These are phyloP conservation scores for Arctium lappa DNA, from an alignment of 129 eudicot species.

Conservation along the genomic window DNA sequence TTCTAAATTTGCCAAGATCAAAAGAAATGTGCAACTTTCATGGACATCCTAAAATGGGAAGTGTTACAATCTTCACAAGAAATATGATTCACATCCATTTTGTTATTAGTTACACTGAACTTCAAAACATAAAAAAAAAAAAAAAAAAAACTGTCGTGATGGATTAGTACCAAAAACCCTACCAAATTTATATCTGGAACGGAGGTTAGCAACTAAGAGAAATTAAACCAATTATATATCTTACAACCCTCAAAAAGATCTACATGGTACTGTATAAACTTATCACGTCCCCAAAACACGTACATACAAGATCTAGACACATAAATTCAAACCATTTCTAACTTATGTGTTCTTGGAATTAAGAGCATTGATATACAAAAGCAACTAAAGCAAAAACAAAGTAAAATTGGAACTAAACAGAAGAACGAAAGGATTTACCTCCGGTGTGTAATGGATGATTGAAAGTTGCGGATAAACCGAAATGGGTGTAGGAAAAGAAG, in stretches of 20 bases:
- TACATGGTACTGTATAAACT: not conserved
- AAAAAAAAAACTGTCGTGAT: not conserved
- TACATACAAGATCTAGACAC: not conserved
- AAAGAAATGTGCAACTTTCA: not conserved
- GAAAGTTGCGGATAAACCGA: conserved; percentile 17
- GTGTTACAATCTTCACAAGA: not conserved
- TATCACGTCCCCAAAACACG: not conserved
- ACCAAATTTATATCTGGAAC: not conserved
- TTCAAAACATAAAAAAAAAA: not conserved
- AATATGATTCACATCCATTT: not conserved
- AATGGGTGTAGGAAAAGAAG: not conserved
- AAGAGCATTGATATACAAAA: not conserved
- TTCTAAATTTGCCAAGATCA: not conserved
- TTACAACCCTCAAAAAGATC: not conserved
- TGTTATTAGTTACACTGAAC: not conserved
- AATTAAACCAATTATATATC: not conserved
- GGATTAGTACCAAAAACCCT: not conserved
- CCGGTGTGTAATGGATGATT: conserved; percentile 19
- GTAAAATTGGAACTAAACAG: not conserved
- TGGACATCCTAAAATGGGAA: not conserved
- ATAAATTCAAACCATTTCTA: not conserved
- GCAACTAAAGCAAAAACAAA: not conserved
- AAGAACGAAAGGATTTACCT: not conserved
- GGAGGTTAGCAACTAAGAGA: not conserved
- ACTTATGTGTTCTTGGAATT: not conserved